A percentile compares a stretch with the other conserved stretches of the same genome.
Evolutionary conservation across 148 eudicot genomes (phyloP).

Genomic region (Camellia sinensis): DNA sequence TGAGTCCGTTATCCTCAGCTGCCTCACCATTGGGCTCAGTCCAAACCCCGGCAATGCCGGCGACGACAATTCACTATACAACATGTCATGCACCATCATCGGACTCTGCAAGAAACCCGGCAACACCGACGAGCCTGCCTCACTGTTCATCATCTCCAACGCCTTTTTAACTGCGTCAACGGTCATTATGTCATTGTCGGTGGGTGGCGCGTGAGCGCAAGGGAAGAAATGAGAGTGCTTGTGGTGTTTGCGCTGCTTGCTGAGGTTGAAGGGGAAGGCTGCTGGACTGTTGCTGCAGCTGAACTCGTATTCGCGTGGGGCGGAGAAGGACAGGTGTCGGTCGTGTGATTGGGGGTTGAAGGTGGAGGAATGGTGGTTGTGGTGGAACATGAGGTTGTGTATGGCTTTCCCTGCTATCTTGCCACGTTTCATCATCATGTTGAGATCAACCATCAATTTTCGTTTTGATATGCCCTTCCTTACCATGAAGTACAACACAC

Average conservation of each 20-base stretch:
- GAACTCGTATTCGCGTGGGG: constrained; percentile 59
- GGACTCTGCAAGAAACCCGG: constrained; percentile 48
- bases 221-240: constrained; percentile 12
- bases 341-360: constrained; percentile 9
- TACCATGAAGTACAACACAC: constrained; percentile 41
- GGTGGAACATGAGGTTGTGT: constrained; percentile 37
- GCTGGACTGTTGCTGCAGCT: constrained; percentile 63
- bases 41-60: constrained; percentile 54
- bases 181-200: constrained; percentile 16
- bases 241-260: constrained; percentile 21
- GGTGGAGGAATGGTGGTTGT: constrained; percentile 14
- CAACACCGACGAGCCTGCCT: neutral
- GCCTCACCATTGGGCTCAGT: constrained; percentile 45
- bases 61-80: constrained; percentile 27
- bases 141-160: constrained; percentile 37
- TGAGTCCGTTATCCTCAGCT: constrained; percentile 60
- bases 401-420: constrained; percentile 46
- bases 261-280: constrained; percentile 26
- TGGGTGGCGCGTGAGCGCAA: constrained; percentile 6
- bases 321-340: neutral
- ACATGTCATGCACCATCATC: constrained; percentile 39
- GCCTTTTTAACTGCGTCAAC: constrained; percentile 29
- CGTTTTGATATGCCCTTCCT: constrained; percentile 46
- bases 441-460: constrained; percentile 45
- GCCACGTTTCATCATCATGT: constrained; percentile 40